Base-by-base conservation (phyloP, 306 rosid genomes). In the Prunus fruticosa region DNA sequence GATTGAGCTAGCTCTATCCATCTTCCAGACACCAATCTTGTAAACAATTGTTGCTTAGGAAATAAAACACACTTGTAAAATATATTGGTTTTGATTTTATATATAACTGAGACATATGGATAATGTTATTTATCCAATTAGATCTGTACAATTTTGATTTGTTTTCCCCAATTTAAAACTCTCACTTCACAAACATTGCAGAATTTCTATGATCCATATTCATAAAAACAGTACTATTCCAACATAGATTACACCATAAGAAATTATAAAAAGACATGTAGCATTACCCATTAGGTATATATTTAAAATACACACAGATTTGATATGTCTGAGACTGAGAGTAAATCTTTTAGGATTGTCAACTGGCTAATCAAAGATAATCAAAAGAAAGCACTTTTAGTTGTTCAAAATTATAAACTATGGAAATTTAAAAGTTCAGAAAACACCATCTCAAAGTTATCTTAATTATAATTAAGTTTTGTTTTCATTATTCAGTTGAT, bases 311-410 rank as follows among this genome's bases (percentile, higher is more conserved):
- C n/a, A 6, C 30, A 6, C 62, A 20, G 23, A 71, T 54, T 54
- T 38, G 47, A 49, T 58, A 18, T 52, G 69, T 76, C 60, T 57
- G 18, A 11, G 15, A 38, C 38, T 34, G 19, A 52, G 61, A 28
- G 49, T 27, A 56, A 60, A 38, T 69, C 43, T 38, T 54, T 43
- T 56, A 34, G 20, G 68, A 63, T 57, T 71, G 61, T 81, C 77
- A 64, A 76, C 61, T 71, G 22, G 64, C 78, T 56, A 58, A 57
- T 27, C 11, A 11, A 71, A 67, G 67, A 8, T 46, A 69, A 69
- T 51, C 28, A 43, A 67, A 74, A 34, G 22, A 65, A 67, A 69
- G 66, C 79, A 80, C 79, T 67, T 80, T 74, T 80, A n/a, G 75
- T 49, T 64, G 49, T 18, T 64, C 32, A 8, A 78, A 16, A 11